A percentile compares a stretch with the other conserved stretches of the same genome.
Evolutionary conservation across 345 rosid species (phyloP).

Genomic region (Populus deltoides): DNA sequence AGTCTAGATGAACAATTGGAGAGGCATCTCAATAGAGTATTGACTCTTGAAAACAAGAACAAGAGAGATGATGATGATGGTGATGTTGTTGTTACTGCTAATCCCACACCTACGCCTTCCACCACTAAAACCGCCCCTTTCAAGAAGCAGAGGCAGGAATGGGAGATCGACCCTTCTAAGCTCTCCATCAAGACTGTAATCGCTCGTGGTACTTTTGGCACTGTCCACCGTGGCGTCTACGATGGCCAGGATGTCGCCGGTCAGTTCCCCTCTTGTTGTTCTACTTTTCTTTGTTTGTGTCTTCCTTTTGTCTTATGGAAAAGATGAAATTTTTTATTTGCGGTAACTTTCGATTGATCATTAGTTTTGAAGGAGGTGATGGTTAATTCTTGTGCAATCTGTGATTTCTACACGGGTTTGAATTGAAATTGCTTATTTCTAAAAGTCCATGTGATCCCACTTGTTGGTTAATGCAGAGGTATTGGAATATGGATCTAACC

Average conservation of each 20-base stretch:
- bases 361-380: not conserved
- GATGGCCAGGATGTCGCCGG: slow-evolving; percentile 92
- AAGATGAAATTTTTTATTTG: not conserved
- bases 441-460: slow-evolving; percentile 46
- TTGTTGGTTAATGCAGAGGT: slow-evolving; percentile 28
- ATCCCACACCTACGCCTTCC: slow-evolving; percentile 14
- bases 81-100: slow-evolving; percentile 4
- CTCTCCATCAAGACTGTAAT: slow-evolving; percentile 78
- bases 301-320: not conserved
- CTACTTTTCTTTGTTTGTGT: not conserved
- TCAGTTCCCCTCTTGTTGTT: slow-evolving; percentile 32
- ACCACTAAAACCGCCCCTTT: not conserved
- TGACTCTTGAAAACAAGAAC: slow-evolving; percentile 56
- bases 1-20: slow-evolving; percentile 93
- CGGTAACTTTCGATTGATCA: not conserved
- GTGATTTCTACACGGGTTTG: slow-evolving; percentile 54
- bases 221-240: slow-evolving; percentile 94
- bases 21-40: slow-evolving; percentile 68
- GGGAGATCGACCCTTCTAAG: slow-evolving; percentile 97
- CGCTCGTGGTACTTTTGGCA: slow-evolving; percentile 96
- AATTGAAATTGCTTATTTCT: slow-evolving; percentile 38
- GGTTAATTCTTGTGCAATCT: slow-evolving; percentile 44
- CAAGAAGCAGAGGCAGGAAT: slow-evolving; percentile 56
- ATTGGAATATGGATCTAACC: not conserved
- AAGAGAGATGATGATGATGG: slow-evolving; percentile 34